Percentiles rank a stretch among this genome's conserved stretches.
Evolutionary conservation across 768 basidiomycete genomes (phyloP).

Genomic region (Kwoniella newhampshirensis): DNA sequence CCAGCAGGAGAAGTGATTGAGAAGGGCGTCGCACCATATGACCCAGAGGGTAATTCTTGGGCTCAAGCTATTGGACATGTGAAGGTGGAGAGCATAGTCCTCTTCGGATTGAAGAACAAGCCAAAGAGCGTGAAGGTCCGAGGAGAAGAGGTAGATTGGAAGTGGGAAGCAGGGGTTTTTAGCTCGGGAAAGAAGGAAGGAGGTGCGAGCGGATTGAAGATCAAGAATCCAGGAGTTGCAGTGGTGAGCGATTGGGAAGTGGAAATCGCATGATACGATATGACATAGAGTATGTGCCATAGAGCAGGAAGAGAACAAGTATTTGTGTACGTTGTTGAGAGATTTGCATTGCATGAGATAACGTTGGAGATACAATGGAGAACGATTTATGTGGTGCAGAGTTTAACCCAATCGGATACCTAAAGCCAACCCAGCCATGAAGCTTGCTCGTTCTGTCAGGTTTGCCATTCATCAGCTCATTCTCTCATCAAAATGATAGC

Average conservation of each 20-base stretch:
- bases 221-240: slow-evolving; percentile 57
- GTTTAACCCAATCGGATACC: slow-evolving; percentile 75
- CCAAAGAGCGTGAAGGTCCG: slow-evolving; percentile 64
- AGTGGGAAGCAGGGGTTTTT: slow-evolving; percentile 63
- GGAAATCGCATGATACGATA: no score
- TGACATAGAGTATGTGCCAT: no score
- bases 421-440: slow-evolving; percentile 76
- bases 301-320: no score
- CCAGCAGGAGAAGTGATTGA: slow-evolving; percentile 54
- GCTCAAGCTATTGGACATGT: slow-evolving; percentile 68
- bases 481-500: not conserved
- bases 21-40: slow-evolving; percentile 48
- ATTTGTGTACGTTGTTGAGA: no score
- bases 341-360: no score
- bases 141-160: slow-evolving; percentile 64
- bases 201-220: slow-evolving; percentile 65
- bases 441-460: slow-evolving; percentile 65
- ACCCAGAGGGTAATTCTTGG: slow-evolving; percentile 61
- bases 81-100: slow-evolving; percentile 75
- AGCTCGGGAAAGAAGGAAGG: slow-evolving; percentile 65
- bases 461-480: slow-evolving; percentile 5
- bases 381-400: no score
- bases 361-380: no score
- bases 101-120: slow-evolving; percentile 67
- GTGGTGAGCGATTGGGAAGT: slow-evolving; percentile 53